A percentile compares a stretch with the other conserved stretches of the same genome.
Conservation (phyloP, 2,329 filamentous ascomycete genomes). For the Ceratocystis destructans region DNA sequence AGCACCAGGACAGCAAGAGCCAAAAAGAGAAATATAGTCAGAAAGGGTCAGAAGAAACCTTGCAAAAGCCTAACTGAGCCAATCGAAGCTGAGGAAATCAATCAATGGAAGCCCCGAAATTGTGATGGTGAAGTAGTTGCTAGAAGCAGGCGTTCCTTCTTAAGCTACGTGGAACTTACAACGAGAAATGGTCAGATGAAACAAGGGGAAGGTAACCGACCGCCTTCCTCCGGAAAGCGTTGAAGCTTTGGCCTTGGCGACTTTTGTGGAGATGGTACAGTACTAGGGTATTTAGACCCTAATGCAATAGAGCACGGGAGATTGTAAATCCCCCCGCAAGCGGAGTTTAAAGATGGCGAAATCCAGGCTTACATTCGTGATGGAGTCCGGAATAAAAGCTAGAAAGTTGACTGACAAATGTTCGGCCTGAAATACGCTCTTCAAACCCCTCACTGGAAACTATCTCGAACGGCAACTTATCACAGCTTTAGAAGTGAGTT, state of each 20-base stretch:
- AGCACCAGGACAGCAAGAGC: not conserved
- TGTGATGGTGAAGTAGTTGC: not conserved
- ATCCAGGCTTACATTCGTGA: slow-evolving; percentile 1
- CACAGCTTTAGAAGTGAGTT: not conserved
- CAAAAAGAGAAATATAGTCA: not conserved
- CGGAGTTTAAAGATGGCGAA: slow-evolving; percentile 10
- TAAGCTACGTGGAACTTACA: slow-evolving; percentile 12
- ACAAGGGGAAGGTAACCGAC: not conserved
- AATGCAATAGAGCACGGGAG: not conserved
- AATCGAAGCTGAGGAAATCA: not conserved
- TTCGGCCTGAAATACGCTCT: not conserved
- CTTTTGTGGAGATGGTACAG: not conserved
- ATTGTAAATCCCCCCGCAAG: slow-evolving; percentile 5
- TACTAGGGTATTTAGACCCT: not conserved
- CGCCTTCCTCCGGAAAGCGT: slow-evolving; percentile 19
- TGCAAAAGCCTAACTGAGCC: not conserved
- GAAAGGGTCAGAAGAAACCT: not conserved
- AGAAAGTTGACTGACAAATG: not conserved
- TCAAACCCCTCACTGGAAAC: not conserved
- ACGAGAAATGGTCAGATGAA: not conserved
- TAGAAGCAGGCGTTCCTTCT: not conserved
- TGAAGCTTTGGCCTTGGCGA: slow-evolving; percentile 11
- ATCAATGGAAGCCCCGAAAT: not conserved
- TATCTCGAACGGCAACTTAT: not conserved
- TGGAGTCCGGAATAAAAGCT: not conserved